Base-by-base conservation (phyloP, 2,329 filamentous ascomycete genomes). In the Coniochaeta sp. region DNA sequence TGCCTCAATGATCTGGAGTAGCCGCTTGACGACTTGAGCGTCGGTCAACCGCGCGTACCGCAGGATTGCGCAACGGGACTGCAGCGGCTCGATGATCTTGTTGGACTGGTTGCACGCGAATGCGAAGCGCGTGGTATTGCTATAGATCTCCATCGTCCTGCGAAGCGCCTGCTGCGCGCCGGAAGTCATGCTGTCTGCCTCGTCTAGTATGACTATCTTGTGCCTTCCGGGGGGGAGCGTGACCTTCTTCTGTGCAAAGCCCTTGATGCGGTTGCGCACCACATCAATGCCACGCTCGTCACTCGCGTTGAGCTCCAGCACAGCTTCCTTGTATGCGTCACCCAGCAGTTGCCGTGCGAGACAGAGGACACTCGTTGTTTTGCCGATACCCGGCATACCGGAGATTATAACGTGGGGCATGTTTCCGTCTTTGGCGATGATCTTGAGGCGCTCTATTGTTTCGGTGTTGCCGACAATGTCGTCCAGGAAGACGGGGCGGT, bases 391-490 rank as follows among this genome's bases (percentile, higher is more conserved):
- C 22, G 95, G 95, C 92, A 96, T 98, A 62, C 95, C 95, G n/a
- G 91, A 96, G 70, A 99, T 98, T 76, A 99, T 98, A 70, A 99
- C 86, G 76, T 99, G 95, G 2, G 95, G 95, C 93, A 99, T 97
- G 77, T 99, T 99, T 68, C 95, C 95, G 77, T 98, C 95, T 75
- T 93, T 95, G 55, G 95, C 93, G 68, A 99, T 98, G 70, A 99
- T 98, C 73, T 98, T 98, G 68, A 99, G 80, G 60, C 95, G 89
- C 74, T 98, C 93, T 68, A 99, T 92, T 1, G 95, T 99, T 74
- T 99, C 95, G 22, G 91, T 96, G 75, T 99, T 99, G 70, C 95
- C 95, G 59, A 99, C 95, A 59, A 99, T 88, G 77, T 99, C 93
- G 76, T 98, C 92, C 33, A 99, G 86, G 75, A 96, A 96, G 59